A percentile compares a stretch with the other conserved stretches of the same genome.
These are phyloP conservation scores for Usnea hakonensis DNA, from an alignment of 495 filamentous ascomycete genomes.

Conservation along the genomic window DNA sequence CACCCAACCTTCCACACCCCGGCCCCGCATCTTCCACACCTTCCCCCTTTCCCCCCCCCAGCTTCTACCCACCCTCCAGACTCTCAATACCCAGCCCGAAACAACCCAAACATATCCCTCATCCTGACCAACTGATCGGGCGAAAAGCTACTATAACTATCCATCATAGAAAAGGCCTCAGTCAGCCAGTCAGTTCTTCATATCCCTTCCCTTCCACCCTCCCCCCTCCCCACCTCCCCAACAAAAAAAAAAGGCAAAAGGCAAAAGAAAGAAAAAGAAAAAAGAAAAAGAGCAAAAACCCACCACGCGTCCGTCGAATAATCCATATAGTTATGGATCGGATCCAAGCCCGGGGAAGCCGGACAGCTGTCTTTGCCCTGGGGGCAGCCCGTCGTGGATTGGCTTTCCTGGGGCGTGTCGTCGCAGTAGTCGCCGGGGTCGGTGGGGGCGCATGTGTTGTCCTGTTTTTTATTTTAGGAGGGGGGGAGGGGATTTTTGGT, in stretches of 20 bases:
- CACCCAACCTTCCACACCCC: no score
- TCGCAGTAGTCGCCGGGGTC: conserved; percentile 44
- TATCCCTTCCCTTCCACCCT: neutral
- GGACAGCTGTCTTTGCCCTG: conserved; percentile 42
- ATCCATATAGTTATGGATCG: conserved; percentile 50
- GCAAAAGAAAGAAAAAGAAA: neutral
- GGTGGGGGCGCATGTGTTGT: conserved; percentile 35
- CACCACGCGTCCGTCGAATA: conserved; percentile 47
- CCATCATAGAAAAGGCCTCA: no score
- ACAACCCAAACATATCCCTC: conserved; percentile 39
- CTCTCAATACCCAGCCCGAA: conserved; percentile 23
- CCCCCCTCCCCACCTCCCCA: no score
- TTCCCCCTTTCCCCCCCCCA: neutral
- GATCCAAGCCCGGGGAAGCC: conserved; percentile 36
- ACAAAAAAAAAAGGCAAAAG: neutral
- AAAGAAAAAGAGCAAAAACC: conserved; percentile 7
- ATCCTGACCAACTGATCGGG: conserved; percentile 38
- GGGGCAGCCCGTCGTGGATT: conserved; percentile 45
- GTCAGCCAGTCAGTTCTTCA: neutral
- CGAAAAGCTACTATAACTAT: conserved; percentile 41
- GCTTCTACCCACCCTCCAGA: no score
- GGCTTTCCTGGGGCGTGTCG: conserved; percentile 46
- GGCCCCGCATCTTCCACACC: no score
- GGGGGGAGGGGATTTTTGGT: no score
- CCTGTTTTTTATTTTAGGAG: conserved; percentile 24